Base-by-base conservation (phyloP, 2,329 filamentous ascomycete genomes). In the Pezicula rhizophila region DNA sequence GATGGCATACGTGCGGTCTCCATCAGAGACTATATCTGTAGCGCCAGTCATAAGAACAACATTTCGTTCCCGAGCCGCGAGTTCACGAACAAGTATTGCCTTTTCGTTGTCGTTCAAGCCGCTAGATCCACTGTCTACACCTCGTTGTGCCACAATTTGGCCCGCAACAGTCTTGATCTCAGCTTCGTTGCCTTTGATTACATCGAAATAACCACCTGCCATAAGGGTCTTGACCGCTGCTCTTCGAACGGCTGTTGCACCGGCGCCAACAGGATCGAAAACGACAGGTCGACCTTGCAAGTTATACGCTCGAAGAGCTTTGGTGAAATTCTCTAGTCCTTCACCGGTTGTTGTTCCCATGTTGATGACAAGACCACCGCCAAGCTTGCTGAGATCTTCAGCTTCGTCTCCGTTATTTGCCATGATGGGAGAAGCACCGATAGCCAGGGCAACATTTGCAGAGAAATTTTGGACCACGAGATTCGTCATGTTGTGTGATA, bases 401-500 rank as follows among this genome's bases (percentile, higher is more conserved):
- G 90, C 90, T 73, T 97, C 92, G 45, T 83, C 79, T 23, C 84
- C 87, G 60, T 91, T 87, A 66, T 88, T 91, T 7, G 90, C 84
- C 92, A 97, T 97, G 67, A 96, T 96, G 35, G 92, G 92, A 17
- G 87, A 93, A 11, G 87, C 87, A 33, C 92, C 92, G 46, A 95
- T 77, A 31, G 85, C 81, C 14, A 96, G 77, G 35, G 89, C 89
- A 3, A 96, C 85, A 62, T 95, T 96, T 46, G 93, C 92, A 14
- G 91, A 88, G 61, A 97, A 87, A 69, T 96, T 96, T 62, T 96
- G 90, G 18, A 96, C 92, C 0, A 97, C 92, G 46, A 91, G 76
- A 65, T 97, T 97, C 46, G 93, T 97, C 89, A 97, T 97, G 69
- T 96, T 96, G 70, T 97, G 92, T 45, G 86, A 87, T 18, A 97